These are phyloP conservation scores for Neurospora sp. DNA, from an alignment of 495 filamentous ascomycete species.

Conservation along the genomic window DNA sequence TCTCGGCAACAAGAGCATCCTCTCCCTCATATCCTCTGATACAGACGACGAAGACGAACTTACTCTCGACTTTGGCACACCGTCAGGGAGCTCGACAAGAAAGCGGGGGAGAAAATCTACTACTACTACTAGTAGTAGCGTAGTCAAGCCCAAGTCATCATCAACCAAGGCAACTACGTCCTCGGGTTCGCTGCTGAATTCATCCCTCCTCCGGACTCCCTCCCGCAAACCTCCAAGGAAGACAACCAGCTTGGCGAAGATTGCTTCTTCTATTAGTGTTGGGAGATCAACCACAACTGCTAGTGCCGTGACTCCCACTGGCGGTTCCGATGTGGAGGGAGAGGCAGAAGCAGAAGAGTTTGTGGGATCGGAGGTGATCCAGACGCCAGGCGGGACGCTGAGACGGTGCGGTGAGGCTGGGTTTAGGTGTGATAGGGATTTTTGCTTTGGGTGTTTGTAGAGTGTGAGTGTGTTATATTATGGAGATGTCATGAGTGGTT, in stretches of 20 bases:
- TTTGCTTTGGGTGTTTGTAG: constrained; percentile 32
- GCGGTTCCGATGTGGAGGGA: not conserved
- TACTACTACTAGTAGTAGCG: not conserved
- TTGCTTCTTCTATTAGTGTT: not conserved
- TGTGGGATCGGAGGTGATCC: constrained; percentile 6
- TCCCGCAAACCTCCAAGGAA: not conserved
- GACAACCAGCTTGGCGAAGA: not conserved
- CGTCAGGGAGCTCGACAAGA: not conserved
- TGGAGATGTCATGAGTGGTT: not conserved
- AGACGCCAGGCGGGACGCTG: constrained; percentile 25
- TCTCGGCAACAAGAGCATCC: constrained; percentile 11
- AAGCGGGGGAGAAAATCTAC: not conserved
- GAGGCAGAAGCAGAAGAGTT: not conserved
- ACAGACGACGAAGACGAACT: not conserved
- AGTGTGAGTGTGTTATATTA: not conserved
- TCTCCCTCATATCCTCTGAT: constrained; percentile 1
- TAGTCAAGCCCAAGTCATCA: not conserved
- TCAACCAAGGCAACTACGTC: too few relatives aligned
- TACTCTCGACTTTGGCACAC: not conserved
- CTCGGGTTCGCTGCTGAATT: too few relatives aligned
- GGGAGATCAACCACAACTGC: not conserved
- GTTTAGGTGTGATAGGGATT: constrained; percentile 27
- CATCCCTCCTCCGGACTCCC: not conserved
- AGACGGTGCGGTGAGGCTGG: constrained; percentile 30
- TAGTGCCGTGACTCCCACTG: not conserved